Evolutionary conservation across 345 rosid genomes (phyloP).

Genomic region (Populus ilicifolia): DNA sequence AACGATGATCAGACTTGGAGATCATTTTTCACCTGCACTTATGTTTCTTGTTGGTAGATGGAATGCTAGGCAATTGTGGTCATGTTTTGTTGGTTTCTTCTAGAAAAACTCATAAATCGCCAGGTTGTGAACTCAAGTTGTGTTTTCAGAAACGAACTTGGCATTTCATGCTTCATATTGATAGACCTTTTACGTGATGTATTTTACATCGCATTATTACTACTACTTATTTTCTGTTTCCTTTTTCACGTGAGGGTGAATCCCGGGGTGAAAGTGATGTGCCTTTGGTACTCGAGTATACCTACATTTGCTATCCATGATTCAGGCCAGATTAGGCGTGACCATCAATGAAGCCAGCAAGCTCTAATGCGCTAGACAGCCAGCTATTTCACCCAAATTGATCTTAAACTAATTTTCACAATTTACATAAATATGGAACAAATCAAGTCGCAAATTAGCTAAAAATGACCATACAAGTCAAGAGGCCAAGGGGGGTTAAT

Average conservation of each 20-base stretch:
- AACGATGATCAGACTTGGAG: background rate
- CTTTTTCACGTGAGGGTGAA: background rate
- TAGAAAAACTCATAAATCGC: background rate
- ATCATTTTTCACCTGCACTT: background rate
- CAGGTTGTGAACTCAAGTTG: background rate
- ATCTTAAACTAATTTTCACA: background rate
- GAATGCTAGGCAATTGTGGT: constrained; percentile 7
- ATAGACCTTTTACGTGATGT: background rate
- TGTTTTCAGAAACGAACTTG: background rate
- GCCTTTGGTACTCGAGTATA: background rate
- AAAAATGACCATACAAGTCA: background rate
- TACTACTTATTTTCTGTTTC: background rate
- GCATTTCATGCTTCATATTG: background rate
- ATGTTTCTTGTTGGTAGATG: constrained; percentile 4
- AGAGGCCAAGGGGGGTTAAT: background rate
- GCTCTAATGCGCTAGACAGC: background rate
- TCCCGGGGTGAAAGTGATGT: background rate
- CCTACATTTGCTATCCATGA: background rate
- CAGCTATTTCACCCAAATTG: too few relatives aligned
- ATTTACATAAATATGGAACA: background rate
- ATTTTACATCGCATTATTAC: background rate
- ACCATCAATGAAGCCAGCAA: background rate
- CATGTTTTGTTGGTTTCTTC: constrained; percentile 8
- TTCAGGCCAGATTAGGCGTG: background rate
- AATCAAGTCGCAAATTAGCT: background rate